These are phyloP conservation scores for Yamadazyma oceani DNA, from an alignment of 1,139 yeast genomes.

Conservation along the genomic window DNA sequence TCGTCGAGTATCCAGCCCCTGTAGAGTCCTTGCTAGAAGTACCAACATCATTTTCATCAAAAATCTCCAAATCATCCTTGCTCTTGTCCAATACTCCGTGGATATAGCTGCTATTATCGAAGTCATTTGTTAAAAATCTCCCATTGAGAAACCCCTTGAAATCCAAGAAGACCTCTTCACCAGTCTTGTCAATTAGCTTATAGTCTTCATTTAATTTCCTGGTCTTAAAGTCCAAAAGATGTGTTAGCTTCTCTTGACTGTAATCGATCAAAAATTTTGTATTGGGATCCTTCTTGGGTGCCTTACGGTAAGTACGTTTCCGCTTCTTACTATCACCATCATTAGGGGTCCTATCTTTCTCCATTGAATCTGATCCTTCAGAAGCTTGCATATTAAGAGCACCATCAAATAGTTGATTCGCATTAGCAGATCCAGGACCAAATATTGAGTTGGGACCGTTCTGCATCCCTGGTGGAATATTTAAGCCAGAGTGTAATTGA, in stretches of 20 bases:
- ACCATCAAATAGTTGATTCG: slow-evolving; percentile 1
- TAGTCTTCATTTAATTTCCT: slow-evolving; percentile 21
- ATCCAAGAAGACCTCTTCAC: slow-evolving; percentile 25
- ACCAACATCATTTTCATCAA: background rate
- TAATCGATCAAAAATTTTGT: slow-evolving; percentile 24
- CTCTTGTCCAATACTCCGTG: slow-evolving; percentile 20
- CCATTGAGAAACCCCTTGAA: slow-evolving; percentile 45
- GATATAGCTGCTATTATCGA: slow-evolving; percentile 40
- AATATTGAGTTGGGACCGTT: background rate
- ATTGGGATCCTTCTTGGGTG: slow-evolving; percentile 8
- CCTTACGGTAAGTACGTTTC: slow-evolving; percentile 5
- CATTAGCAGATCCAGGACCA: background rate
- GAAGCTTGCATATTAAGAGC: background rate
- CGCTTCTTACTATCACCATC: slow-evolving; percentile 4
- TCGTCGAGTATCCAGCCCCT: too few relatives aligned
- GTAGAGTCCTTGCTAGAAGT: too few relatives aligned
- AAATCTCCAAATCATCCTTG: slow-evolving; percentile 5
- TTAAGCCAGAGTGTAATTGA: background rate
- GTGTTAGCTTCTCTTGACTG: slow-evolving; percentile 25
- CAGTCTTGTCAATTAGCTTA: slow-evolving; percentile 32
- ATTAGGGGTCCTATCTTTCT: background rate
- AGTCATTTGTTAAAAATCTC: slow-evolving; percentile 43
- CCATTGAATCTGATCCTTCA: background rate
- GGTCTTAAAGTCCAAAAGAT: slow-evolving; percentile 32
- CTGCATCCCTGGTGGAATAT: background rate